Evolutionary conservation across 2,329 filamentous ascomycete genomes (phyloP), one percentile per base, ranked within the genome.

Genomic region (Botrytis squamosa): DNA sequence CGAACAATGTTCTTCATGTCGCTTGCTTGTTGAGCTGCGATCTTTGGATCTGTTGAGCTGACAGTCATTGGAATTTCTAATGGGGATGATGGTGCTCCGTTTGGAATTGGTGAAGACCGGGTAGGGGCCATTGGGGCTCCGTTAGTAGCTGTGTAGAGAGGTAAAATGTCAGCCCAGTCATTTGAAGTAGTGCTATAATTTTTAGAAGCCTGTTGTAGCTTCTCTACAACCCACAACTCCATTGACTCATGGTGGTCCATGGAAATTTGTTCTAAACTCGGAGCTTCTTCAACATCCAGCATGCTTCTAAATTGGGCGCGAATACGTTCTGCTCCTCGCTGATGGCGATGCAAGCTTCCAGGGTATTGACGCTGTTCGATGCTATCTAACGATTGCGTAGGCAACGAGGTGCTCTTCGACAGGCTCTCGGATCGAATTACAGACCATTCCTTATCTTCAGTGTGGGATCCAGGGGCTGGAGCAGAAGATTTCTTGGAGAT

Each of bases 1-100:
- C 96, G 93, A 81, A 99, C 95, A 83, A 99, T 97, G 88, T 99
- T 98, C 85, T 79, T 77, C 80, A 81, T 81, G 75, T 82, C 81
- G 64, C 76, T 79, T 44, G 80, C 81, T 78, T 82, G 81, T 75
- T 82, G 81, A 75, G 81, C 81, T 67, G 81, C 80, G 75, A 81
- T 75, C 75, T 82, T 82, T 33, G 80, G 81, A 73, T 82, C 80
- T 55, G 75, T 76, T 44, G 80, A 81, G 77, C 80, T 81, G 74
- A 82, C 80, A 75, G 78, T 81, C 72, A 80, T 80, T 59, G 80
- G 81, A 38, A 80, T 77, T 68, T 79, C 77, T 70, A 77, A 71
- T n/a, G 74, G 67, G 40, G 79, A 77, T 33, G 75, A 66, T 57
- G 80, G 74, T 67, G 79, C 80, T 68, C 78, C 79, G 74, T 80